A percentile compares a stretch with the other conserved stretches of the same genome.
phyloP scores from a whole-genome alignment of 2,329 filamentous ascomycete species.

The Pseudocercospora ulei region DNA sequence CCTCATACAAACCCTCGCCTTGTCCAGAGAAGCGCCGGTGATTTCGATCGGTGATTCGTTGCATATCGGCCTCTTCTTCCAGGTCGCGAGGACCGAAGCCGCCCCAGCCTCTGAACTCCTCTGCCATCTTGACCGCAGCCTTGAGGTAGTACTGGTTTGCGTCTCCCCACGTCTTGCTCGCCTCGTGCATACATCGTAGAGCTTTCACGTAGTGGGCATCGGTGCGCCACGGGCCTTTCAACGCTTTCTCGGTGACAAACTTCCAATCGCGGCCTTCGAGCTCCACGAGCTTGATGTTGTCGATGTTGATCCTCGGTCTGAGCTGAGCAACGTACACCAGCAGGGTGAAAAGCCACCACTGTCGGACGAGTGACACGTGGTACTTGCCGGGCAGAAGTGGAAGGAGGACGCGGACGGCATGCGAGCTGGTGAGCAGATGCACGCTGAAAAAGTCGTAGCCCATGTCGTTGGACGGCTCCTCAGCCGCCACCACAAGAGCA shows the following conservation, averaged over 20 bases:
- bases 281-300: conserved; percentile 52
- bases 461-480: conserved; percentile 45
- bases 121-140: conserved; percentile 60
- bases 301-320: conserved; percentile 61
- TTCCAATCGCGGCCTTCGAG: conserved; percentile 62
- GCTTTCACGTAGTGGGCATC: conserved; percentile 84
- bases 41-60: conserved; percentile 7
- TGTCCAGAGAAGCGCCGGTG: conserved; percentile 10
- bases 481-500: conserved; percentile 49
- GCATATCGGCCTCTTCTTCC: conserved; percentile 17
- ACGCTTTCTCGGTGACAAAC: conserved; percentile 60
- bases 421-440: conserved; percentile 72
- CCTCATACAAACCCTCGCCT: conserved; percentile 15
- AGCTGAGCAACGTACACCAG: conserved; percentile 66
- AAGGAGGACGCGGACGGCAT: conserved; percentile 78
- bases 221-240: conserved; percentile 56
- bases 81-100: conserved; percentile 35
- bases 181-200: conserved; percentile 63
- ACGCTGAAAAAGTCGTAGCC: conserved; percentile 75
- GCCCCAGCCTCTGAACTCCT: conserved; percentile 63
- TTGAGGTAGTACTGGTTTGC: conserved; percentile 55
- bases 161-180: conserved; percentile 64
- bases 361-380: conserved; percentile 63
- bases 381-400: conserved; percentile 63
- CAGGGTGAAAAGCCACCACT: conserved; percentile 83